Conservation (phyloP, 148 eudicot species). For the Talinum fruticosum region DNA sequence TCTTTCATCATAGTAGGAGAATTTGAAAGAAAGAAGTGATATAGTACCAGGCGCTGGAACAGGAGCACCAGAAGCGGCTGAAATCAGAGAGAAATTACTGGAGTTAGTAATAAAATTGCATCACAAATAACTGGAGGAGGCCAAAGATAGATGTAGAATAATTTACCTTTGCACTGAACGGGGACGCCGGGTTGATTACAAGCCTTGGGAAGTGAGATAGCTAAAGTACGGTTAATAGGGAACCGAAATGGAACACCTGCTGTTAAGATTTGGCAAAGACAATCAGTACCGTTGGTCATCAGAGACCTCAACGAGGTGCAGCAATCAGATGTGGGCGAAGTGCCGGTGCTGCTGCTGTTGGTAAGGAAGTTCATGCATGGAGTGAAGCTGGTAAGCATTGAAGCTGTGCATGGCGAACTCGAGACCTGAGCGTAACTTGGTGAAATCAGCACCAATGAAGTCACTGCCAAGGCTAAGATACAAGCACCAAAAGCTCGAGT, state of each 20-base stretch:
- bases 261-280: constrained; percentile 60
- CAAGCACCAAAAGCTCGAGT: constrained; percentile 1
- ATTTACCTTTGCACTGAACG: constrained; percentile 72
- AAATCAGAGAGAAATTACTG: constrained; percentile 16
- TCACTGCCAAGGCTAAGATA: constrained; percentile 23
- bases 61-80: constrained; percentile 59
- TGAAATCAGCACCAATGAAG: neutral
- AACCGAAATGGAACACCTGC: constrained; percentile 63
- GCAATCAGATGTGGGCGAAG: constrained; percentile 61
- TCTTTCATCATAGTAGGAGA: neutral
- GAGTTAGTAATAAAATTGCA: neutral
- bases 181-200: constrained; percentile 84
- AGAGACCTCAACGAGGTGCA: constrained; percentile 60
- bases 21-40: neutral
- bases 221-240: constrained; percentile 69
- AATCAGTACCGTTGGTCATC: constrained; percentile 53
- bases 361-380: constrained; percentile 28
- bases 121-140: too few relatives aligned
- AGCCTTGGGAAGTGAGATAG: constrained; percentile 69
- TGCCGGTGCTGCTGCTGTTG: neutral
- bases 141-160: neutral
- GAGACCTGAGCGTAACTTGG: constrained; percentile 33
- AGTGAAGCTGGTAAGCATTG: constrained; percentile 45
- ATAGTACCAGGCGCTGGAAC: constrained; percentile 76
- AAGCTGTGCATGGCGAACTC: constrained; percentile 42